Evolutionary conservation across 78 protist species (phyloP), one percentile per base, ranked within the genome.

Genomic region (Chrysochromulina tobinii): DNA sequence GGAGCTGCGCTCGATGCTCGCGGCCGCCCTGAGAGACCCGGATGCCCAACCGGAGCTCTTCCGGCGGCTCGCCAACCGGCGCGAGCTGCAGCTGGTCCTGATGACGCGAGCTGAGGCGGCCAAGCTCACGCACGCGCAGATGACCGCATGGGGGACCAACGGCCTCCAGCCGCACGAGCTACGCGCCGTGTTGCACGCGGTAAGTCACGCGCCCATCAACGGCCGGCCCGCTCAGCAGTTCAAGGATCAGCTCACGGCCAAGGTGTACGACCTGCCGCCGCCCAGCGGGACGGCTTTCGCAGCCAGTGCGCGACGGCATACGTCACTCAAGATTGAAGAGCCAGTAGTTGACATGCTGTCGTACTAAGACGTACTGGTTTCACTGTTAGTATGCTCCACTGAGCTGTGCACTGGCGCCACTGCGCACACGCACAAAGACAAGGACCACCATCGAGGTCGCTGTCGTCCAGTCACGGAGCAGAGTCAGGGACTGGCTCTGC

Each of bases 41-140:
- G 83, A 75, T 12, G 8, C 20, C n/a, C 6, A 75, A 54, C 57
- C 27, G 27, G 57, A 54, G 12, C 8, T n/a, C 4, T 75, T 75
- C 83, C 15, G 3, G 83, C 83, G 83, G 23, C 83, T 75, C 25
- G 6, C 27, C 59, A 75, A 75, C 57, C 83, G 83, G 27, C 83
- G 50, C 57, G 83, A 75, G 83, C 83, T 75, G 57, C 83, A 75
- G 57, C 83, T 75, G 8, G 83, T 75, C 23, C 83, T 75, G 83
- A 75, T 75, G 83, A 75, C 83, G 12, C 50, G 58, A 14, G 4
- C 54, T 7, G 83, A 75, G 83, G 3, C 50, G 83, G 57, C 27
- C 2, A 17, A n/a, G 25, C 83, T 75, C n/a, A 75, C 58, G 21
- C 83, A 75, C 38, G 54, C 83, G 57, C 83, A 75, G 58, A 75